These are phyloP conservation scores for Penicilliopsis zonata DNA, from an alignment of 495 filamentous ascomycete species.

Conservation along the genomic window DNA sequence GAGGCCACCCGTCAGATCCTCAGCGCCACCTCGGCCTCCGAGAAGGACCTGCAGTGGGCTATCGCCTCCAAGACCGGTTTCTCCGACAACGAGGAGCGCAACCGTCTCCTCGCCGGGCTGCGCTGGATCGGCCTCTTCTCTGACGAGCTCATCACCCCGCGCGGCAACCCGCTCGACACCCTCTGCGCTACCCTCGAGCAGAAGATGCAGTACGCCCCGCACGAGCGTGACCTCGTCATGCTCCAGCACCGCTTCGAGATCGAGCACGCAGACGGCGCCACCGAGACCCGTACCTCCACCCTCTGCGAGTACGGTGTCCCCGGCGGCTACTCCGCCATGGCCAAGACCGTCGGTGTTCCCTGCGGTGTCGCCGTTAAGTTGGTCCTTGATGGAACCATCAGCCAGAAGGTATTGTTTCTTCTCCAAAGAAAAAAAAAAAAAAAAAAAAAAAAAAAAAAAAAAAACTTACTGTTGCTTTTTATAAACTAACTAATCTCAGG, in stretches of 20 bases:
- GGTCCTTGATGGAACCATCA: slow-evolving; percentile 73
- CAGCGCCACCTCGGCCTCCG: slow-evolving; percentile 45
- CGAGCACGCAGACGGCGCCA: slow-evolving; percentile 61
- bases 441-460: too few relatives aligned
- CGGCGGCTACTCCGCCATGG: slow-evolving; percentile 80
- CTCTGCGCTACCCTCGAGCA: slow-evolving; percentile 81
- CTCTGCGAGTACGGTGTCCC: slow-evolving; percentile 80
- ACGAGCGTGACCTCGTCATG: slow-evolving; percentile 78
- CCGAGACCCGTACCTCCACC: slow-evolving; percentile 69
- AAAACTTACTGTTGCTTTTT: slow-evolving; percentile 1
- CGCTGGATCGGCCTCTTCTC: slow-evolving; percentile 86
- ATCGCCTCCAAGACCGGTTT: slow-evolving; percentile 69
- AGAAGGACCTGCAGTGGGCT: slow-evolving; percentile 56
- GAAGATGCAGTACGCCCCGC: slow-evolving; percentile 81
- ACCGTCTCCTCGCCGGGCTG: slow-evolving; percentile 64
- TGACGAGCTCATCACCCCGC: slow-evolving; percentile 55
- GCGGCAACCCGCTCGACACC: slow-evolving; percentile 75
- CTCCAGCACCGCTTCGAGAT: slow-evolving; percentile 92
- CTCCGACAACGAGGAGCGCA: slow-evolving; percentile 55
- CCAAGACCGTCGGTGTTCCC: slow-evolving; percentile 64
- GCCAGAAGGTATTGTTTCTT: slow-evolving; percentile 35
- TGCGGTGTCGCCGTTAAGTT: slow-evolving; percentile 57
- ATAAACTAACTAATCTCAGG: slow-evolving; percentile 13
- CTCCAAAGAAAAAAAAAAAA: too few relatives aligned
- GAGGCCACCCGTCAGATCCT: slow-evolving; percentile 67